phyloP scores from a whole-genome alignment of 2,329 filamentous ascomycete species.

The Cercospora sp. region DNA sequence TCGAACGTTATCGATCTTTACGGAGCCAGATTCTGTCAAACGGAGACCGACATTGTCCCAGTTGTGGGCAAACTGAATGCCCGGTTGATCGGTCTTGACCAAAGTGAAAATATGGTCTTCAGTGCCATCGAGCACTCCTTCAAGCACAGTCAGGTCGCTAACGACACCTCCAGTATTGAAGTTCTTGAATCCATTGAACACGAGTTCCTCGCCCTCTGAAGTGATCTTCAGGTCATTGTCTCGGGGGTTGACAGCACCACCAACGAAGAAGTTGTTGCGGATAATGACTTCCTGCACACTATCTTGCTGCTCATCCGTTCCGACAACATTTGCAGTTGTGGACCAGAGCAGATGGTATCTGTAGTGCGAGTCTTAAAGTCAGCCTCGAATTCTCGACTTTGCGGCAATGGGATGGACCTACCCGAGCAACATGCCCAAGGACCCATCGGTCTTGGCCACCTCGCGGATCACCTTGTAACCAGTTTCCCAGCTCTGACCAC shows the following conservation, averaged over 20 bases:
- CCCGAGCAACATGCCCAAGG: slow-evolving; percentile 65
- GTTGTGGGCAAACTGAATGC: slow-evolving; percentile 60
- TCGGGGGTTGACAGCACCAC: slow-evolving; percentile 65
- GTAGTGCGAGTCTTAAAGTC: background rate
- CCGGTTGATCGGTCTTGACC: slow-evolving; percentile 59
- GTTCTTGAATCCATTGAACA: slow-evolving; percentile 64
- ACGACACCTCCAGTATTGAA: slow-evolving; percentile 70
- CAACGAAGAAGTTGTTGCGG: slow-evolving; percentile 65
- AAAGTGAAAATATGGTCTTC: slow-evolving; percentile 64
- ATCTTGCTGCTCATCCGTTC: slow-evolving; percentile 61
- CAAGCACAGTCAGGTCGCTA: slow-evolving; percentile 65
- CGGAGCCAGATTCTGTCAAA: slow-evolving; percentile 64
- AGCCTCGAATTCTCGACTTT: background rate
- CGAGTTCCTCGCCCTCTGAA: slow-evolving; percentile 54
- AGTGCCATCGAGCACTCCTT: slow-evolving; percentile 61
- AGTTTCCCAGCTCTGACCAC: slow-evolving; percentile 51
- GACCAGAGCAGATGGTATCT: slow-evolving; percentile 65
- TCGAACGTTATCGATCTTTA: slow-evolving; percentile 59
- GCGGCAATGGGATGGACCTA: background rate
- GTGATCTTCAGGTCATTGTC: slow-evolving; percentile 63
- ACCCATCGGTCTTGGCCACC: slow-evolving; percentile 65
- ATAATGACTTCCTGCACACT: slow-evolving; percentile 59
- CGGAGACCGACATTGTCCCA: slow-evolving; percentile 67
- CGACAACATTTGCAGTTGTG: slow-evolving; percentile 61
- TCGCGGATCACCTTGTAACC: slow-evolving; percentile 62